A percentile compares a stretch with the other conserved stretches of the same genome.
These are phyloP conservation scores for Penicillium rolfsii DNA, from an alignment of 2,329 filamentous ascomycete genomes.

Conservation along the genomic window DNA sequence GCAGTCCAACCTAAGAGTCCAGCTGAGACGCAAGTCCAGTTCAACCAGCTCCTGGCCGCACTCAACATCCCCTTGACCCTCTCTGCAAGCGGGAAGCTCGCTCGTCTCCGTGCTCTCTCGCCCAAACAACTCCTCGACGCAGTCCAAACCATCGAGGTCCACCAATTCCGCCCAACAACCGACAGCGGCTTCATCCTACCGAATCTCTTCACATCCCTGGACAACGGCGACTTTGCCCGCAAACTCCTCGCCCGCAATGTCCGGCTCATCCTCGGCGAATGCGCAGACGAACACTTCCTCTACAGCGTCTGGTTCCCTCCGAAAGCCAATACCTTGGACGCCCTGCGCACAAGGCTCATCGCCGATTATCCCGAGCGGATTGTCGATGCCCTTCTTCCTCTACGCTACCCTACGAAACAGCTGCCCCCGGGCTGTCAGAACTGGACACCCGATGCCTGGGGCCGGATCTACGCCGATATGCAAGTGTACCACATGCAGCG, in stretches of 20 bases:
- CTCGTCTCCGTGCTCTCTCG: conserved; percentile 47
- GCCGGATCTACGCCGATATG: conserved; percentile 59
- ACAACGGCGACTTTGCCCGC: conserved; percentile 53
- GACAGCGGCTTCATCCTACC: conserved; percentile 54
- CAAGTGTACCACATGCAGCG: conserved; percentile 59
- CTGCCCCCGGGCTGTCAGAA: conserved; percentile 47
- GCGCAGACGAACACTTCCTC: conserved; percentile 56
- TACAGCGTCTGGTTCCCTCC: conserved; percentile 58
- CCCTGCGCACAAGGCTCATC: conserved; percentile 51
- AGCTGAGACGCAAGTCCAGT: conserved; percentile 55
- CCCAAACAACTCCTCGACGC: conserved; percentile 48
- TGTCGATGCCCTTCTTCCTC: conserved; percentile 49
- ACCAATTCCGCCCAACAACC: conserved; percentile 59
- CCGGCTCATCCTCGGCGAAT: conserved; percentile 59
- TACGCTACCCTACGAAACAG: conserved; percentile 48
- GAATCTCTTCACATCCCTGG: conserved; percentile 51
- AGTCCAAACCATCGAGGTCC: conserved; percentile 48
- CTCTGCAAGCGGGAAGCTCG: conserved; percentile 50
- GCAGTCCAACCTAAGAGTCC: conserved; percentile 57
- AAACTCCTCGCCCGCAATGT: conserved; percentile 51
- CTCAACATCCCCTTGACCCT: conserved; percentile 50
- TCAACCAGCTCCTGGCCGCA: conserved; percentile 52
- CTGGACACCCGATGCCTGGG: conserved; percentile 57
- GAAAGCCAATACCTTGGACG: conserved; percentile 41
- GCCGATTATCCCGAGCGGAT: conserved; percentile 56